Conservation (phyloP, 1,139 yeast genomes). For the Saccharomyces hybrid region DNA sequence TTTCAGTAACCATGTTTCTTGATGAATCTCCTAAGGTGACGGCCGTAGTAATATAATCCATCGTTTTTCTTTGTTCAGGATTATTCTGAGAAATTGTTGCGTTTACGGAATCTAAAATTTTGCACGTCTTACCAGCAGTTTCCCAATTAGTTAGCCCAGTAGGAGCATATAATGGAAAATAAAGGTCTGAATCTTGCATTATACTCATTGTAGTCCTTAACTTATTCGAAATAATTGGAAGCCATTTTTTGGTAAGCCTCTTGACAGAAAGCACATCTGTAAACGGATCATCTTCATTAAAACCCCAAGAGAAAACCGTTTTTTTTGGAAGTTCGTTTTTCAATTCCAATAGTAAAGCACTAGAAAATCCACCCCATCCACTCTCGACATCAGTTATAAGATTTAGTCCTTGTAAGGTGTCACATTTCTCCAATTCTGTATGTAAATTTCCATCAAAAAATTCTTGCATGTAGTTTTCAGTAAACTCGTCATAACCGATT, state of each 20-base stretch:
- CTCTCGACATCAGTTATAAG: conserved; percentile 60
- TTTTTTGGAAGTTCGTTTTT: conserved; percentile 70
- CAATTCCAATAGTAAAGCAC: conserved; percentile 43
- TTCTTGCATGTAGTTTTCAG: conserved; percentile 35
- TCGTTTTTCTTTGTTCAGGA: conserved; percentile 12
- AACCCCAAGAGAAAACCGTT: conserved; percentile 51
- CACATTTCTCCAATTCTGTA: conserved; percentile 66
- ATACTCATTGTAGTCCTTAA: conserved; percentile 22
- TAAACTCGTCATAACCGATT: conserved; percentile 46
- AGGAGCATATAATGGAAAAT: conserved; percentile 25
- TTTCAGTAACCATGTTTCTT: conserved; percentile 21
- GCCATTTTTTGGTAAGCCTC: conserved; percentile 8
- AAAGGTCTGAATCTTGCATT: conserved; percentile 24
- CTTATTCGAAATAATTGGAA: conserved; percentile 17
- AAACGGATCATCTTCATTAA: conserved; percentile 32
- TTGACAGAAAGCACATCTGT: conserved; percentile 9
- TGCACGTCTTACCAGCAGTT: conserved; percentile 20
- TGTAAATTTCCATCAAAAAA: conserved; percentile 56
- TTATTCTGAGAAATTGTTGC: conserved; percentile 16
- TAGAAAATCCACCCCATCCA: conserved; percentile 80
- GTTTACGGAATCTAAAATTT: conserved; percentile 21
- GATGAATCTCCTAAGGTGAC: conserved; percentile 18
- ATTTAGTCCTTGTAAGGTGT: conserved; percentile 62
- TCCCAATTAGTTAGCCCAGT: conserved; percentile 24
- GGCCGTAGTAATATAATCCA: conserved; percentile 18